Conservation (phyloP, 306 rosid genomes). For the Acacia confusa region DNA sequence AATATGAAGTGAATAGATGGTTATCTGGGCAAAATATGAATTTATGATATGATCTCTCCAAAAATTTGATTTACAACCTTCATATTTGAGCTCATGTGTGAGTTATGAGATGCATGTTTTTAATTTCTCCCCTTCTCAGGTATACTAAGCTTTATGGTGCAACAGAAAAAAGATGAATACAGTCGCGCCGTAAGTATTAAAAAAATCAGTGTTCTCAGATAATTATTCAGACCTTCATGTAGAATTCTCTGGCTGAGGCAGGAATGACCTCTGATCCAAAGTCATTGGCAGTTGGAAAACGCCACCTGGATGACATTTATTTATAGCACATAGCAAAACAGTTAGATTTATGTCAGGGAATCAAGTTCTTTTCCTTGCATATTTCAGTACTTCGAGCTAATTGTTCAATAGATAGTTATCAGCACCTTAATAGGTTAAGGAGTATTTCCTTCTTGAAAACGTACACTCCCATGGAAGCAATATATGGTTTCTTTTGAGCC, state of each 20-base stretch:
- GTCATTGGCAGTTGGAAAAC: slow-evolving; percentile 77
- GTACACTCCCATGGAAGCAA: slow-evolving; percentile 83
- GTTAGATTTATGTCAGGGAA: not conserved
- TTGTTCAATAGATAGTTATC: not conserved
- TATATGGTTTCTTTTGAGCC: slow-evolving; percentile 66
- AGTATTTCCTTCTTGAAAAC: slow-evolving; percentile 78
- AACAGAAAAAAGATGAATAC: not conserved
- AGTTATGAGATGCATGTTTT: no score
- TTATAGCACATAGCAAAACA: slow-evolving; percentile 3
- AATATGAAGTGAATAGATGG: not conserved
- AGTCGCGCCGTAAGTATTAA: not conserved
- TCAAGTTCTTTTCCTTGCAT: not conserved
- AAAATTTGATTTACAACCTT: not conserved
- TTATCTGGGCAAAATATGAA: no score
- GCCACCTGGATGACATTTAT: slow-evolving; percentile 54
- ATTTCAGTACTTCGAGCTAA: not conserved
- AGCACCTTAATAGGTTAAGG: slow-evolving; percentile 66
- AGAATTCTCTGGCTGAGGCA: slow-evolving; percentile 71
- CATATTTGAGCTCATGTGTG: no score
- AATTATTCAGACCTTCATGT: slow-evolving; percentile 50
- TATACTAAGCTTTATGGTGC: not conserved
- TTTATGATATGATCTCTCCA: not conserved
- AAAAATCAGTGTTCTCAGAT: not conserved
- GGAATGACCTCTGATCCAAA: slow-evolving; percentile 82
- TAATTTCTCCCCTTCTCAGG: not conserved